Evolutionary conservation across 2,329 filamentous ascomycete species (phyloP).

Genomic region (Elsinoe ampelina): DNA sequence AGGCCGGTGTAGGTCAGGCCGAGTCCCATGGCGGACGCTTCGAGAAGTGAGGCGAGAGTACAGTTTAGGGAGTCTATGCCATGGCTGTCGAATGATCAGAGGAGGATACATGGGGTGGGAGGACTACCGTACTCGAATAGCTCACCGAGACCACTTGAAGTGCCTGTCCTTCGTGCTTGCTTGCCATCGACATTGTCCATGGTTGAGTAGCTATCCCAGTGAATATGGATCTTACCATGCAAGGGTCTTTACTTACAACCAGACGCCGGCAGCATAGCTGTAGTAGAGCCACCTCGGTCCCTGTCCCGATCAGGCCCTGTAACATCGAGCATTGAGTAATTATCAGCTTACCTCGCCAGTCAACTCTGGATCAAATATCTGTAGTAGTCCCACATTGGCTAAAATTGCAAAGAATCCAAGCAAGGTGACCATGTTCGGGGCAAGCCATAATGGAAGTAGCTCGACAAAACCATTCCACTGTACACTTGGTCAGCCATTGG

Average conservation of each 20-base stretch:
- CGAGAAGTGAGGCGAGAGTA: constrained; percentile 80
- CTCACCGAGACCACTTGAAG: constrained; percentile 88
- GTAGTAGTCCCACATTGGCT: constrained; percentile 65
- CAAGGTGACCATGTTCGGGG: constrained; percentile 94
- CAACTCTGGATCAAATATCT: constrained; percentile 78
- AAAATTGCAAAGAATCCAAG: constrained; percentile 93
- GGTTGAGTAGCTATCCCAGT: constrained; percentile 57
- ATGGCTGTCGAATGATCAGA: constrained; percentile 44
- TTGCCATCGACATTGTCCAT: constrained; percentile 99
- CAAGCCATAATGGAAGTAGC: constrained; percentile 86
- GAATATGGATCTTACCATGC: constrained; percentile 23
- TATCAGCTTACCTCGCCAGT: constrained; percentile 64
- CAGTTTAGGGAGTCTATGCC: constrained; percentile 98
- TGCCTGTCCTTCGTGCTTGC: constrained; percentile 88
- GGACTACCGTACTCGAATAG: constrained; percentile 64
- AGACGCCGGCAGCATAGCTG: constrained; percentile 89
- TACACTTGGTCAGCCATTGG: constrained; percentile 12
- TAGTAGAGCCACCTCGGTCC: constrained; percentile 89
- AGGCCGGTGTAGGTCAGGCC: constrained; percentile 76
- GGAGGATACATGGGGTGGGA: constrained; percentile 19
- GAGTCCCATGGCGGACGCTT: constrained; percentile 87
- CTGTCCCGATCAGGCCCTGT: constrained; percentile 34
- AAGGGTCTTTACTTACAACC: constrained; percentile 55
- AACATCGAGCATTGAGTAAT: not conserved
- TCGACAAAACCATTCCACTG: constrained; percentile 97